Conservation (phyloP, 176 grass and related monocot species). For the Aegilops tauschii region DNA sequence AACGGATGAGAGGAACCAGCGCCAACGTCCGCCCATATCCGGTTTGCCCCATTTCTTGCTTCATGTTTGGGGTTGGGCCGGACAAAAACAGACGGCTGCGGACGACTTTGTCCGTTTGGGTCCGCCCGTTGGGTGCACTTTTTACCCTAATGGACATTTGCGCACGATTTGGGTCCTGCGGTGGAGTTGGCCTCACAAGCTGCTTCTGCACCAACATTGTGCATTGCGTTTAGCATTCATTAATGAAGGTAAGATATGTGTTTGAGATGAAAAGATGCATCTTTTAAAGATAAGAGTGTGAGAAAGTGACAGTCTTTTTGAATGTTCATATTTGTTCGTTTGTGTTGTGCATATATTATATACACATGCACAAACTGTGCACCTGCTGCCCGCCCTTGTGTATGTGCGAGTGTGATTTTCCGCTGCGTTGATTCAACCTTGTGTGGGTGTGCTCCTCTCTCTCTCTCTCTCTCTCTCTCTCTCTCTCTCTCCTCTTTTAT, state of each 20-base stretch:
- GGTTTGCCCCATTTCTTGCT: too few relatives aligned
- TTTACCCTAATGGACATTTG: too few relatives aligned
- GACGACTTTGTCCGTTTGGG: too few relatives aligned
- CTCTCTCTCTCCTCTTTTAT: too few relatives aligned
- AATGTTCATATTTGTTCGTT: slow-evolving; percentile 49
- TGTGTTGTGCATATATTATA: neutral
- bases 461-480: neutral
- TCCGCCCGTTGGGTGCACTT: too few relatives aligned
- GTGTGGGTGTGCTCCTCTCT: neutral
- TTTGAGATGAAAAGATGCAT: neutral
- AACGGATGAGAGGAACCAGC: too few relatives aligned
- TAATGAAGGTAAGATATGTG: neutral
- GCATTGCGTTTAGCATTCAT: neutral
- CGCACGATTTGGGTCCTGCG: too few relatives aligned
- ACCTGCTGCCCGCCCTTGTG: neutral
- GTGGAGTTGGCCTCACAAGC: neutral
- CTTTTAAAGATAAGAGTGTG: too few relatives aligned
- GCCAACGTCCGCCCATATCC: too few relatives aligned
- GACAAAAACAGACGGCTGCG: too few relatives aligned
- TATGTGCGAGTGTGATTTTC: too few relatives aligned
- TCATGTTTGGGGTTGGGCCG: too few relatives aligned
- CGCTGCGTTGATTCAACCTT: neutral
- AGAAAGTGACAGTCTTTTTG: slow-evolving; percentile 7
- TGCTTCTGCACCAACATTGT: neutral
- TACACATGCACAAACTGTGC: neutral